Percentiles rank a stretch among this genome's conserved stretches.
Evolutionary conservation across 768 basidiomycete species (phyloP).

Genomic region (Boletellus ananiceps): DNA sequence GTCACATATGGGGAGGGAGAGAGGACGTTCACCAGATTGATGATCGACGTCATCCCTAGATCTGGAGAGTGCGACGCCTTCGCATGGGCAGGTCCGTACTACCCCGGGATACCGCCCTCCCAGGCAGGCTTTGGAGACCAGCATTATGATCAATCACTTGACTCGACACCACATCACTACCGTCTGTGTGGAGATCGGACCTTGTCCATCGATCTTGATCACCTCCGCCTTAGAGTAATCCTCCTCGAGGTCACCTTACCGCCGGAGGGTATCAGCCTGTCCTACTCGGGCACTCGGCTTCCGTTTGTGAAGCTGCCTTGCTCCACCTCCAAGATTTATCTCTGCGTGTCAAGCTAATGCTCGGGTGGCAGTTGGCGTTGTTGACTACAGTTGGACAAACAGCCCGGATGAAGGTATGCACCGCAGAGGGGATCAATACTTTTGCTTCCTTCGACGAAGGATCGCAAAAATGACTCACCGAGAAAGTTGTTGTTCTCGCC

Average conservation of each 20-base stretch:
- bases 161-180: slow-evolving; percentile 1
- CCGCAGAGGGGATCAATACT: slow-evolving; percentile 6
- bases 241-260: slow-evolving; percentile 6
- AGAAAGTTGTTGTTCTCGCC: slow-evolving; percentile 17
- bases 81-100: slow-evolving; percentile 19
- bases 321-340: neutral
- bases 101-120: slow-evolving; percentile 13
- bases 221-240: neutral
- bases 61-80: slow-evolving; percentile 20
- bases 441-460: slow-evolving; percentile 9
- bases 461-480: slow-evolving; percentile 12
- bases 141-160: neutral
- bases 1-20: slow-evolving; percentile 13
- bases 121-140: slow-evolving; percentile 8
- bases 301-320: slow-evolving; percentile 4
- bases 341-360: too few relatives aligned
- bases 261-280: neutral
- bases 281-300: neutral
- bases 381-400: slow-evolving; percentile 19
- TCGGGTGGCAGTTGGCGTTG: slow-evolving; percentile 17
- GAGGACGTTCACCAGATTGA: slow-evolving; percentile 16
- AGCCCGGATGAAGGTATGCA: slow-evolving; percentile 9
- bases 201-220: too few relatives aligned
- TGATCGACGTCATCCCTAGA: slow-evolving; percentile 12
- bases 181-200: too few relatives aligned